A percentile compares a stretch with the other conserved stretches of the same genome.
Evolutionary conservation across 805 yeast genomes (phyloP).

Genomic region (Teunomyces panamensis): DNA sequence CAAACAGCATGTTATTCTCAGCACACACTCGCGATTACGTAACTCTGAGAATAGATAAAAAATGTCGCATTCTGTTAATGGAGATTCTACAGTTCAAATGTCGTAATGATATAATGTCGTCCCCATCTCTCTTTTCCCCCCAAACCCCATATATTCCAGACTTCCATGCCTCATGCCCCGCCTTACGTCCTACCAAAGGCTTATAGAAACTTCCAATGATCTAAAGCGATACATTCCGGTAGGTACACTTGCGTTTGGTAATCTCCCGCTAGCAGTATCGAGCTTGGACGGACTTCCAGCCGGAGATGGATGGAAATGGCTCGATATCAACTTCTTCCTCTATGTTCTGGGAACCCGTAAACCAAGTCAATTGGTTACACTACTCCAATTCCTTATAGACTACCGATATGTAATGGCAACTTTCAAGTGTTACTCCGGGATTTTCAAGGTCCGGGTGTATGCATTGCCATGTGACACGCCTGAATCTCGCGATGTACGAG

Average conservation of each 20-base stretch:
- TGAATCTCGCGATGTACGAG: slow-evolving; percentile 27
- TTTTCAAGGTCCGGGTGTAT: slow-evolving; percentile 43
- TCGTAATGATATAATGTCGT: not conserved
- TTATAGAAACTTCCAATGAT: slow-evolving; percentile 36
- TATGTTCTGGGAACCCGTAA: slow-evolving; percentile 24
- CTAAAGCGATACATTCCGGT: slow-evolving; percentile 39
- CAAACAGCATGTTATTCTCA: too few species aligned
- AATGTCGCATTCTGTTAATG: not conserved
- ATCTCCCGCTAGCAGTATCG: slow-evolving; percentile 40
- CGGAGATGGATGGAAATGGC: slow-evolving; percentile 47
- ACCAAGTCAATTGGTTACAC: not conserved
- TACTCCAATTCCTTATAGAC: slow-evolving; percentile 40
- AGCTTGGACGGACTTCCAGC: slow-evolving; percentile 32
- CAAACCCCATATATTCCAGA: too few species aligned
- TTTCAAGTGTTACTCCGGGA: slow-evolving; percentile 18
- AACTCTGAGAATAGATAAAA: not conserved
- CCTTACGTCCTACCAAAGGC: slow-evolving; percentile 6
- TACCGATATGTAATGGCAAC: slow-evolving; percentile 46
- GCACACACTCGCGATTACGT: too few species aligned
- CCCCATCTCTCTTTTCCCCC: not conserved
- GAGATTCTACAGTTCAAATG: not conserved
- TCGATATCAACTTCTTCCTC: slow-evolving; percentile 43
- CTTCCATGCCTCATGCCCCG: not conserved
- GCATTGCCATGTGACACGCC: slow-evolving; percentile 44
- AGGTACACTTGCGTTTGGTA: slow-evolving; percentile 47